Evolutionary conservation across 1,284 basidiomycete genomes (phyloP).

Genomic region (Ganoderma lucidum): DNA sequence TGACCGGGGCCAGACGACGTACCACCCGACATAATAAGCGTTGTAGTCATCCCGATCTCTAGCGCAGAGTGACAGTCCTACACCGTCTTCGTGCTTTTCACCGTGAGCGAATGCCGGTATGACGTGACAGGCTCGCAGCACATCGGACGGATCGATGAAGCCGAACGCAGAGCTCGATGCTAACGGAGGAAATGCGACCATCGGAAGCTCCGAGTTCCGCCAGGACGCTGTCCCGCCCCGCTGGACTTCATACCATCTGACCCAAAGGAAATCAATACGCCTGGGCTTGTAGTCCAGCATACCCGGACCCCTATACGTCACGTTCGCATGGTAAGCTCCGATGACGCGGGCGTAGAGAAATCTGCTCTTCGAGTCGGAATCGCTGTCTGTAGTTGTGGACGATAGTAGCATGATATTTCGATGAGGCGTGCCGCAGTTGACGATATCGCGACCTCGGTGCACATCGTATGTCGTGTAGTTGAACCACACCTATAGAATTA

Average conservation of each 20-base stretch:
- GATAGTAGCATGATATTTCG: conserved; percentile 10
- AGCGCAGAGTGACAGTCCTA: neutral
- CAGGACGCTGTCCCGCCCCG: neutral
- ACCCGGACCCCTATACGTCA: conserved; percentile 18
- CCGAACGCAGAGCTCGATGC: neutral
- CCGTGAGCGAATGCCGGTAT: neutral
- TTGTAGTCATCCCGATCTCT: neutral
- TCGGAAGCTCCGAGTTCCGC: neutral
- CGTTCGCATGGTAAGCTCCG: conserved; percentile 15
- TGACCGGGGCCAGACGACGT: neutral
- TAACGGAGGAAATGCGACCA: neutral
- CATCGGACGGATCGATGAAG: neutral
- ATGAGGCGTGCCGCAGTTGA: conserved; percentile 8
- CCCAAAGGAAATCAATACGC: conserved; percentile 16
- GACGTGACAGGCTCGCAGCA: neutral
- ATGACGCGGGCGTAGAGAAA: conserved; percentile 26
- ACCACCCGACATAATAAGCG: neutral
- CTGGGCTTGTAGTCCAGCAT: conserved; percentile 14
- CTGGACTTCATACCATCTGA: conserved; percentile 14
- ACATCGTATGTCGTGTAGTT: conserved; percentile 6
- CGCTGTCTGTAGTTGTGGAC: neutral
- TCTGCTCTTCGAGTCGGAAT: neutral
- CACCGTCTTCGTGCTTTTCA: neutral
- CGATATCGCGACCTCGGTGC: neutral
- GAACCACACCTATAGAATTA: neutral